These are phyloP conservation scores for Taiozyma sp. DNA, from an alignment of 1,139 yeast genomes.

Conservation along the genomic window DNA sequence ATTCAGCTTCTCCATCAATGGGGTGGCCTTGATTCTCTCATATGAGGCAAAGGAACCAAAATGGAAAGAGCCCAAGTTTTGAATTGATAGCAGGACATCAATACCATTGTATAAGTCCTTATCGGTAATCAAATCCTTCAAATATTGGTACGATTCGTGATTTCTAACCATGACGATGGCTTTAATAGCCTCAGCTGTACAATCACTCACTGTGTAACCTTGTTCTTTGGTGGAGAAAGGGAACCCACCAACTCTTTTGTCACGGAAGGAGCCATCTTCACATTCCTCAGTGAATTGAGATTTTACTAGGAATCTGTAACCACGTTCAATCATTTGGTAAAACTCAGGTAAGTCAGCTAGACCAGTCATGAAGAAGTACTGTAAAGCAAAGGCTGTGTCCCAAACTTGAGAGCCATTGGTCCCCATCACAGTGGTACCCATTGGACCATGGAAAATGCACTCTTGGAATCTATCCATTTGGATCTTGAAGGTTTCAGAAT, in stretches of 20 bases:
- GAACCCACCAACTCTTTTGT: slow-evolving; percentile 89
- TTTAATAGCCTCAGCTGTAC: slow-evolving; percentile 94
- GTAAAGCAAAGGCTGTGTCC: slow-evolving; percentile 92
- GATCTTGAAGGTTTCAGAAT: slow-evolving; percentile 56
- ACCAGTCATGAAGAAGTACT: slow-evolving; percentile 78
- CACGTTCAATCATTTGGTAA: slow-evolving; percentile 54
- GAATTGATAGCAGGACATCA: slow-evolving; percentile 64
- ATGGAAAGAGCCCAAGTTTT: slow-evolving; percentile 75
- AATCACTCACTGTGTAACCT: slow-evolving; percentile 95
- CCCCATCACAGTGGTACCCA: slow-evolving; percentile 93
- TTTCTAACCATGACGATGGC: slow-evolving; percentile 90
- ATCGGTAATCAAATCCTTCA: slow-evolving; percentile 47
- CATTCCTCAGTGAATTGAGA: slow-evolving; percentile 86
- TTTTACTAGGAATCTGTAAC: slow-evolving; percentile 68
- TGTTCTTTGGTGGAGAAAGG: slow-evolving; percentile 95
- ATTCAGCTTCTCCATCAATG: slow-evolving; percentile 69
- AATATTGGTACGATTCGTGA: slow-evolving; percentile 45
- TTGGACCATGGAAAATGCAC: slow-evolving; percentile 77
- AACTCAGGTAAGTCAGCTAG: slow-evolving; percentile 68
- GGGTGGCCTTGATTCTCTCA: slow-evolving; percentile 80
- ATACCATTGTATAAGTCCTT: slow-evolving; percentile 61
- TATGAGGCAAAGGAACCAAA: slow-evolving; percentile 93
- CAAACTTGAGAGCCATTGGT: slow-evolving; percentile 98
- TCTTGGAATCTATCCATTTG: slow-evolving; percentile 67
- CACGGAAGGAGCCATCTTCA: slow-evolving; percentile 76